A percentile compares a stretch with the other conserved stretches of the same genome.
Conservation (phyloP, 176 grass and related monocot species). For the Neostapfia colusana region DNA sequence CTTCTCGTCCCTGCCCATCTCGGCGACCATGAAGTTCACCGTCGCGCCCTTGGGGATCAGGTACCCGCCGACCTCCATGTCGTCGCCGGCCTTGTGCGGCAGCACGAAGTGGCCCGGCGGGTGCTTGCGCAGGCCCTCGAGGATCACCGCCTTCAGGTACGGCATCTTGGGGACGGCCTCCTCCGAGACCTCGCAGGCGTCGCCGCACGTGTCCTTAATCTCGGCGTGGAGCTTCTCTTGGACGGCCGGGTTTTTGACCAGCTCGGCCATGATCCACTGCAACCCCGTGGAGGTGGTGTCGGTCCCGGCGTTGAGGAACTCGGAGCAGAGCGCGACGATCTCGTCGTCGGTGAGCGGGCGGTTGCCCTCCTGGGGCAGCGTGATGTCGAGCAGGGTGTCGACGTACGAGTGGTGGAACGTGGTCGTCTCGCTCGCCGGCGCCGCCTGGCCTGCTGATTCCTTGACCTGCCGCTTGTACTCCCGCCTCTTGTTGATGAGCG, state of each 20-base stretch:
- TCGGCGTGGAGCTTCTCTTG: slow-evolving; percentile 48
- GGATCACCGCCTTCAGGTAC: slow-evolving; percentile 42
- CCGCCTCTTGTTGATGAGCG: slow-evolving; percentile 29
- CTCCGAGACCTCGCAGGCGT: slow-evolving; percentile 29
- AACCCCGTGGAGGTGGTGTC: slow-evolving; percentile 64
- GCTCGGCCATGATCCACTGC: slow-evolving; percentile 83
- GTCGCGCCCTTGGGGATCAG: too few relatives aligned
- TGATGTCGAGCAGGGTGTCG: slow-evolving; percentile 57
- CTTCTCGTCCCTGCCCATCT: too few relatives aligned
- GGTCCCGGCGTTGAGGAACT: slow-evolving; percentile 64
- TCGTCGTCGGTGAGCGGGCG: slow-evolving; percentile 56
- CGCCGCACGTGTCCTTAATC: slow-evolving; percentile 21
- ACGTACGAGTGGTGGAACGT: slow-evolving; percentile 57
- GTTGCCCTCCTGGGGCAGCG: slow-evolving; percentile 37
- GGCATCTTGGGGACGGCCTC: slow-evolving; percentile 44
- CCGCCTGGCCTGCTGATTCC: too few relatives aligned
- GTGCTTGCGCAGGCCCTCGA: slow-evolving; percentile 60
- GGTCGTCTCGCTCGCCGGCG: neutral
- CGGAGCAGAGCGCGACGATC: slow-evolving; percentile 58
- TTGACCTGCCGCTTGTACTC: too few relatives aligned
- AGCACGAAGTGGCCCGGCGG: slow-evolving; percentile 62
- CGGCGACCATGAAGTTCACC: too few relatives aligned
- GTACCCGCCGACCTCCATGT: slow-evolving; percentile 46
- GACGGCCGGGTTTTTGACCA: slow-evolving; percentile 54
- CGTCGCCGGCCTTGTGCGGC: slow-evolving; percentile 46